Base-by-base conservation (phyloP, 1,284 basidiomycete species). In the Heterobasidion irregulare region DNA sequence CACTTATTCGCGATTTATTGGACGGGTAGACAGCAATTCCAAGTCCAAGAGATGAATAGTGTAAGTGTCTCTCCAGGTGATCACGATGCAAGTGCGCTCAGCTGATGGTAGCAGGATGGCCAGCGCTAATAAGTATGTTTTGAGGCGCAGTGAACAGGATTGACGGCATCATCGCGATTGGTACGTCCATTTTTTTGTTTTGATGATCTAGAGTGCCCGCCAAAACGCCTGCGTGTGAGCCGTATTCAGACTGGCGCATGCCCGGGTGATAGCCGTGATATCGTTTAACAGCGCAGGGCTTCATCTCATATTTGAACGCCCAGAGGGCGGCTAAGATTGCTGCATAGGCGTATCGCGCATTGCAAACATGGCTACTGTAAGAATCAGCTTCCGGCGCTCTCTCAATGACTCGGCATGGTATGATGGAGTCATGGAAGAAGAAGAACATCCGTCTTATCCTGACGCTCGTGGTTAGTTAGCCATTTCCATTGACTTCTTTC, bases 241-340 rank as follows among this genome's bases (percentile, higher is more conserved):
- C 85, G 6, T 86, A 85, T 60, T 84, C 84, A 3, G 66, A 69
- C 0, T 84, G 77, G 70, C 76, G 84, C 19, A 72, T 85, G 44
- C 84, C 85, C 16, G 85, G 85, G 0, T 87, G 85, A n/a, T n/a
- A n/a, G n/a, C n/a, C n/a, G n/a, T n/a, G n/a, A 84, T 82, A 87
- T 62, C 70, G 85, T 26, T 26, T 45, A 70, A 77, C 35, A 84
- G 83, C 57, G 79, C 78, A 1, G 84, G 75, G 0, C 70, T 86
- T 18, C 84, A 87, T 61, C 74, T 87, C 38, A 84, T 87, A 72
- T 86, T 80, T 61, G 83, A 86, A 62, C 80, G 85, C 60, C 70
- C 81, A 0, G 72, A 79, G 45, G 84, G 84, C n/a, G 84, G 84
- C 8, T 73, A 76, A 1, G 79, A 82, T 61, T 86, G 84, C 65